Evolutionary conservation across 1,284 basidiomycete species (phyloP).

Genomic region (Heliocybe sulcata): DNA sequence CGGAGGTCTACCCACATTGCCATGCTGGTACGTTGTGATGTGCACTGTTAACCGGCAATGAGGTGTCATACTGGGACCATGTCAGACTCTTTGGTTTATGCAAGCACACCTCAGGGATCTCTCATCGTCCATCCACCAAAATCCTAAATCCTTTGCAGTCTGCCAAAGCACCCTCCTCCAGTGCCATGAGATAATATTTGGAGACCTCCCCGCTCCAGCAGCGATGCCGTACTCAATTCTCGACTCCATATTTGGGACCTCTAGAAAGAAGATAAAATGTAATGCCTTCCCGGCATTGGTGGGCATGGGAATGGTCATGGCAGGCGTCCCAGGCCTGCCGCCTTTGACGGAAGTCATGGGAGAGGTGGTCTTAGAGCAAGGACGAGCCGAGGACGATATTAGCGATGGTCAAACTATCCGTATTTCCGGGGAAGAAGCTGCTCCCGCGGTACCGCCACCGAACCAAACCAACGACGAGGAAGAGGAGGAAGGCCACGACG

Average conservation of each 20-base stretch:
- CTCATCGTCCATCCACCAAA: constrained; percentile 44
- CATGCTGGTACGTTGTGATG: constrained; percentile 68
- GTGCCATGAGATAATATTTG: constrained; percentile 97
- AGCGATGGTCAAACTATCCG: constrained; percentile 42
- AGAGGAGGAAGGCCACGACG: constrained; percentile 29
- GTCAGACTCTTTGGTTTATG: constrained; percentile 96
- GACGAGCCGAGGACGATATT: constrained; percentile 56
- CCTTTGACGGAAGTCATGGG: constrained; percentile 67
- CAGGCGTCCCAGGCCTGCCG: constrained; percentile 77
- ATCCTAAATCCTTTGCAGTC: constrained; percentile 80
- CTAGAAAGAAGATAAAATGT: constrained; percentile 61
- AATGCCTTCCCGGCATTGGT: constrained; percentile 73
- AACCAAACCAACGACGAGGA: constrained; percentile 21
- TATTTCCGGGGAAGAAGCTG: constrained; percentile 33
- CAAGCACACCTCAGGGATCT: constrained; percentile 91
- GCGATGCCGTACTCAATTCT: constrained; percentile 60
- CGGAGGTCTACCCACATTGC: constrained; percentile 90
- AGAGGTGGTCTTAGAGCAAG: constrained; percentile 86
- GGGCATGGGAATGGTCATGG: constrained; percentile 81
- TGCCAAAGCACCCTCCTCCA: constrained; percentile 90
- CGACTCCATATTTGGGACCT: constrained; percentile 36
- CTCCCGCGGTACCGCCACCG: constrained; percentile 14
- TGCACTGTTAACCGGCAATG: constrained; percentile 9
- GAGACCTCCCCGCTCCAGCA: constrained; percentile 68
- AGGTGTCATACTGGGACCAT: constrained; percentile 9